Evolutionary conservation across 345 rosid species (phyloP).

Genomic region (Corchorus capsularis): DNA sequence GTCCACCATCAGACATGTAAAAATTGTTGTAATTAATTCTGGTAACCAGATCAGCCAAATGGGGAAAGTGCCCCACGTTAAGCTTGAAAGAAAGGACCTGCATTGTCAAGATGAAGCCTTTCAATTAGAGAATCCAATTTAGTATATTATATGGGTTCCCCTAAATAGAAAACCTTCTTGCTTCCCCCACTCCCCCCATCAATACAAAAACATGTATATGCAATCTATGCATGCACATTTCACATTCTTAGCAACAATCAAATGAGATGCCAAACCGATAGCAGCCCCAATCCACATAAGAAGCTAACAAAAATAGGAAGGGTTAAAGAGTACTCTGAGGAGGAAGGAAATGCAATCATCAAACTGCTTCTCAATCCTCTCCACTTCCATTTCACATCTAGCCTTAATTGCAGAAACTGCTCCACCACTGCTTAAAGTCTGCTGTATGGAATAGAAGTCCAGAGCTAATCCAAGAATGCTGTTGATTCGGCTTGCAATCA

Average conservation of each 20-base stretch:
- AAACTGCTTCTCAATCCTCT: constrained; percentile 79
- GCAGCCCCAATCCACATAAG: constrained; percentile 11
- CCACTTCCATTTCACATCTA: constrained; percentile 85
- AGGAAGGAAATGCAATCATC: constrained; percentile 94
- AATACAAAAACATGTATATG: neutral
- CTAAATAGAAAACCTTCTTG: neutral
- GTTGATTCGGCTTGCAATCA: constrained; percentile 91
- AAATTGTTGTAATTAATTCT: constrained; percentile 91
- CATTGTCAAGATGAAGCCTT: constrained; percentile 20
- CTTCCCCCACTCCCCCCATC: neutral
- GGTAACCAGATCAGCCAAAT: constrained; percentile 88
- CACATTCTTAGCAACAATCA: neutral
- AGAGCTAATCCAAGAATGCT: constrained; percentile 85
- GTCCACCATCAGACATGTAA: constrained; percentile 91
- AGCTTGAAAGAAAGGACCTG: constrained; percentile 90
- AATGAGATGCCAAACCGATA: constrained; percentile 1
- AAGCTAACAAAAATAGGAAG: neutral
- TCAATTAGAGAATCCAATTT: neutral
- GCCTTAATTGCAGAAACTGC: constrained; percentile 76
- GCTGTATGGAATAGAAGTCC: constrained; percentile 89
- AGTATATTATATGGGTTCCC: neutral
- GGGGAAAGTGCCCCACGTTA: constrained; percentile 93
- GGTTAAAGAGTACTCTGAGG: constrained; percentile 63
- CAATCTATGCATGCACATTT: constrained; percentile 1
- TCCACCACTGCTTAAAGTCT: constrained; percentile 75